A percentile compares a stretch with the other conserved stretches of the same genome.
Conservation (phyloP, 1,284 basidiomycete genomes). For the Papiliotrema terrestris region DNA sequence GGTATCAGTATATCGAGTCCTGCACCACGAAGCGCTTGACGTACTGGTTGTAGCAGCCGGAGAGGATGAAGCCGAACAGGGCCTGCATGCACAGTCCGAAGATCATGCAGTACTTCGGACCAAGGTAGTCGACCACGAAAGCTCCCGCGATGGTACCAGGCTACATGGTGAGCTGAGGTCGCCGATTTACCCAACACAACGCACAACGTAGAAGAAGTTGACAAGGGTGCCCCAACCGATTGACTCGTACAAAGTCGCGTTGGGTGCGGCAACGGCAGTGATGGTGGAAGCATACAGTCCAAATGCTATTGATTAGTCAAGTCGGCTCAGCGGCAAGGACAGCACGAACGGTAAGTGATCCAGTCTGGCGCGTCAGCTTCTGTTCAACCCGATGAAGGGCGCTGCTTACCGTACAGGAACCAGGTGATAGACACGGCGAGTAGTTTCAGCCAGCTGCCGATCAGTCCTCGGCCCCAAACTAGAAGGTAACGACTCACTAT, state of each 20-base stretch:
- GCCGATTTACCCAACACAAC: constrained; percentile 50
- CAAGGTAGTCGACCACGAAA: constrained; percentile 39
- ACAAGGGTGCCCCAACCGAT: constrained; percentile 48
- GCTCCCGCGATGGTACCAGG: constrained; percentile 33
- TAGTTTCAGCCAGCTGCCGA: constrained; percentile 30
- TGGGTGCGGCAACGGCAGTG: constrained; percentile 25
- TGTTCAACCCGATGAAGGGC: constrained; percentile 45
- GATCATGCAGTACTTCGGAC: constrained; percentile 66
- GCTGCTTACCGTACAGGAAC: constrained; percentile 82
- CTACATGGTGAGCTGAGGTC: constrained; percentile 8
- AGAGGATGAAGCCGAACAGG: constrained; percentile 81
- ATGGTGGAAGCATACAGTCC: constrained; percentile 13
- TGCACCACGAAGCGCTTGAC: constrained; percentile 15
- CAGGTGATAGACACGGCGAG: constrained; percentile 45
- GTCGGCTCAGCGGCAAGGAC: too few relatives aligned
- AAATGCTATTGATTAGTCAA: too few relatives aligned
- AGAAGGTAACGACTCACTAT: constrained; percentile 57
- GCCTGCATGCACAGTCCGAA: constrained; percentile 66
- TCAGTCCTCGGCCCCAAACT: background rate
- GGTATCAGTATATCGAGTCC: background rate
- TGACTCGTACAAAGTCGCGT: constrained; percentile 30
- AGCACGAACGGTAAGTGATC: too few relatives aligned
- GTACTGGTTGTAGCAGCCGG: constrained; percentile 63
- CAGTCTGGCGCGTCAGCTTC: background rate
- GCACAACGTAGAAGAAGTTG: constrained; percentile 55